phyloP scores from a whole-genome alignment of 306 rosid species.

The Sesbania bispinosa region DNA sequence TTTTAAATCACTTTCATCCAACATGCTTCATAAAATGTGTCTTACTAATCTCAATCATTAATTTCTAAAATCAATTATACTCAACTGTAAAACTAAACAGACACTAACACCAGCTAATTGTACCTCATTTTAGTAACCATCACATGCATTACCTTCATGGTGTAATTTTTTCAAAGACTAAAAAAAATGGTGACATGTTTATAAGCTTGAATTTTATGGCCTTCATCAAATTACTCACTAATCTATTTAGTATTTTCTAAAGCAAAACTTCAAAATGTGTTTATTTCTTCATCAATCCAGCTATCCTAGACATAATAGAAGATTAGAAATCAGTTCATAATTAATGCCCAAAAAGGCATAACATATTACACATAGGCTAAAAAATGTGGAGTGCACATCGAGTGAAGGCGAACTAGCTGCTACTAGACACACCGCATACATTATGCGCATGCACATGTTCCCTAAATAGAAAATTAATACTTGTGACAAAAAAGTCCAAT shows the following conservation, averaged over 20 bases:
- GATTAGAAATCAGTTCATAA: constrained; percentile 11
- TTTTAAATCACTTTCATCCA: no score
- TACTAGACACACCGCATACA: constrained; percentile 34
- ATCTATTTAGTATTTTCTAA: neutral
- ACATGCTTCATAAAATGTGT: no score
- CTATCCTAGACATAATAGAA: neutral
- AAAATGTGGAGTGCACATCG: constrained; percentile 19
- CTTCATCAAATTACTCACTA: neutral
- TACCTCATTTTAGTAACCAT: constrained; percentile 17
- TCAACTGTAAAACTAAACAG: no score
- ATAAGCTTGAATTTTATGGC: neutral
- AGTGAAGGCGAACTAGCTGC: constrained; percentile 6
- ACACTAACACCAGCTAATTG: neutral
- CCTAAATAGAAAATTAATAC: constrained; percentile 24
- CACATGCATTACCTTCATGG: neutral
- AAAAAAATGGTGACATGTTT: neutral
- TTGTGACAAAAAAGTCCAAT: constrained; percentile 29
- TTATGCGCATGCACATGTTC: constrained; percentile 44
- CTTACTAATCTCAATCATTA: no score
- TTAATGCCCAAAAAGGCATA: neutral
- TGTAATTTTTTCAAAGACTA: neutral
- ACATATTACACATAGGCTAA: neutral
- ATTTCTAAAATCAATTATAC: no score
- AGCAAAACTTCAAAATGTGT: neutral
- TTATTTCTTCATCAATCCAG: neutral